Conservation (phyloP, 768 basidiomycete genomes). For the Sporobolomyces roseus region DNA sequence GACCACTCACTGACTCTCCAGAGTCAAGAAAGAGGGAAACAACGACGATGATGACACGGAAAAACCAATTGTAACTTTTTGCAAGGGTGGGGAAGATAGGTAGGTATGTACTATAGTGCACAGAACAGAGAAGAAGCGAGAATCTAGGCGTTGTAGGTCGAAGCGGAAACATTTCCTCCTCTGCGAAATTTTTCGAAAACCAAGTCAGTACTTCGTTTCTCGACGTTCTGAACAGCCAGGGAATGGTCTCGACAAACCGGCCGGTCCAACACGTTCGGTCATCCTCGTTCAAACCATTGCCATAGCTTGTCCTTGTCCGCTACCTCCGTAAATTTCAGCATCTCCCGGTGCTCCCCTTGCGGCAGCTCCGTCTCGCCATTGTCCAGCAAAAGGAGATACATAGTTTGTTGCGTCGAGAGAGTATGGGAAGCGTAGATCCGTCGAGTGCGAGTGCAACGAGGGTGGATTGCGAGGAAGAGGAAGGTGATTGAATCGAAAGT, state of each 20-base stretch:
- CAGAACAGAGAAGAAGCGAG: background rate
- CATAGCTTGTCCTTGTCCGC: background rate
- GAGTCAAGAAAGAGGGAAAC: background rate
- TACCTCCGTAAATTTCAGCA: background rate
- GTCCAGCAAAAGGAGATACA: constrained; percentile 4
- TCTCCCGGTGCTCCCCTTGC: constrained; percentile 28
- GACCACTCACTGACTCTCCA: background rate
- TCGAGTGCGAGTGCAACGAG: background rate
- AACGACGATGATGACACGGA: background rate
- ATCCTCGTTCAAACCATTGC: background rate
- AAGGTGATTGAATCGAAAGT: constrained; percentile 61
- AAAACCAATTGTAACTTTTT: constrained; percentile 17
- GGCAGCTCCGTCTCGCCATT: constrained; percentile 6
- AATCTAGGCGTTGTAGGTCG: constrained; percentile 12
- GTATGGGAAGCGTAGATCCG: constrained; percentile 24
- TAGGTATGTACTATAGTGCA: constrained; percentile 10
- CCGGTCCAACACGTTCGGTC: background rate
- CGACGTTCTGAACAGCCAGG: background rate
- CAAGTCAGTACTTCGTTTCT: background rate
- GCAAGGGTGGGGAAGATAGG: background rate
- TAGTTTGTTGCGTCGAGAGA: background rate
- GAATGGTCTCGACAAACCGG: background rate
- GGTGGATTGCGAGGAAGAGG: constrained; percentile 51
- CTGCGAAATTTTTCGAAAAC: background rate
- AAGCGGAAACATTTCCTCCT: constrained; percentile 21